These are phyloP conservation scores for Pezicula neosporulosa DNA, from an alignment of 2,329 filamentous ascomycete genomes.

Conservation along the genomic window DNA sequence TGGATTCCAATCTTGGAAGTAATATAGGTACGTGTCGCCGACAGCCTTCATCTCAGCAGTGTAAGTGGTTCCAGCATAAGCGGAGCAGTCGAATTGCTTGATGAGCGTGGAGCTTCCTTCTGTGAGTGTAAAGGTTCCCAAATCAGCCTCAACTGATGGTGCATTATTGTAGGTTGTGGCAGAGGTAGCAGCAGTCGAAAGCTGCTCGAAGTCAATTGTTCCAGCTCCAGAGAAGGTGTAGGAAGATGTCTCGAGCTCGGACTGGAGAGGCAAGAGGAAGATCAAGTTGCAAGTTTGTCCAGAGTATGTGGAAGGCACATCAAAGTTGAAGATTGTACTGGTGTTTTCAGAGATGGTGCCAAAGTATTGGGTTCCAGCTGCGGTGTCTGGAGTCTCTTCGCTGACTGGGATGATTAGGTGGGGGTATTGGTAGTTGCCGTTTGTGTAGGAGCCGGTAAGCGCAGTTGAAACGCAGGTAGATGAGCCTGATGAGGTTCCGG, in stretches of 20 bases:
- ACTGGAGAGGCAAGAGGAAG: constrained; percentile 59
- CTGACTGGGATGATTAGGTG: constrained; percentile 61
- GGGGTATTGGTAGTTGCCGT: constrained; percentile 50
- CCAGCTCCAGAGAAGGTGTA: constrained; percentile 53
- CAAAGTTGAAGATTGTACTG: constrained; percentile 67
- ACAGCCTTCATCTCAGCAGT: constrained; percentile 47
- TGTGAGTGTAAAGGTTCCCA: constrained; percentile 39
- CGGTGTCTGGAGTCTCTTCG: constrained; percentile 45
- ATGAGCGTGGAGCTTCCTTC: constrained; percentile 54
- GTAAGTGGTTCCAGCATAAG: constrained; percentile 42
- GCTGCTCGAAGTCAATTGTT: constrained; percentile 46
- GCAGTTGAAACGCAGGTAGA: constrained; percentile 10
- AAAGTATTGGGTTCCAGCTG: constrained; percentile 50
- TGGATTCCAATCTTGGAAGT: constrained; percentile 62
- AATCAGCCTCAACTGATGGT: constrained; percentile 41
- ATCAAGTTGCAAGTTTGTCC: constrained; percentile 60
- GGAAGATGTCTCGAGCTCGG: constrained; percentile 55
- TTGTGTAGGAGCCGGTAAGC: constrained; percentile 31
- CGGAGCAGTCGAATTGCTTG: constrained; percentile 48
- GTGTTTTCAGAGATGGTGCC: constrained; percentile 50
- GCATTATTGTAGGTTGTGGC: constrained; percentile 51
- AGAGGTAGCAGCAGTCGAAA: constrained; percentile 39
- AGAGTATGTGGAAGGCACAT: constrained; percentile 49
- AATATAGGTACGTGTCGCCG: constrained; percentile 50
- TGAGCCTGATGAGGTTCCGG: not conserved